Evolutionary conservation across 2,329 filamentous ascomycete genomes (phyloP), one percentile per base, ranked within the genome.

Genomic region (Coniochaeta ligniaria): DNA sequence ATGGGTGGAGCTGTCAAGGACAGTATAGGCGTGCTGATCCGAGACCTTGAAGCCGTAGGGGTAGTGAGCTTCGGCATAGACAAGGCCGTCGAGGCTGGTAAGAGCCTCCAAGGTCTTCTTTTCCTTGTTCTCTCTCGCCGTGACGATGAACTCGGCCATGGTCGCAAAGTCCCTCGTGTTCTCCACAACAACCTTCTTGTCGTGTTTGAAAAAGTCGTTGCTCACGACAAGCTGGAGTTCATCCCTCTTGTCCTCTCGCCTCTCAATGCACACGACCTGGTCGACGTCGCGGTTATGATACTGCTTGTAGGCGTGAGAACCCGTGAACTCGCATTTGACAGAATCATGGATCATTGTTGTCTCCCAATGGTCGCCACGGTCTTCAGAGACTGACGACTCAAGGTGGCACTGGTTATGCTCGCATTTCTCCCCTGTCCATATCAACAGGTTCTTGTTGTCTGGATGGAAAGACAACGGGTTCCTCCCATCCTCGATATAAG

Each of bases 101-200:
- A 93, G 87, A 36, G 94, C 88, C 63, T 87, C 87, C 62, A 97
- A 78, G 1, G 84, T 89, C 43, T 87, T 79, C 60, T 84, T 79
- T 41, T 90, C 85, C 35, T 86, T 78, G 61, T 92, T 85, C 62
- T 88, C 82, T 6, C 88, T 87, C 1, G 93, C 93, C 57, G 96
- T 89, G 43, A 99, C 85, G 69, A 99, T 95, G 73, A 96, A 99
- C 72, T 99, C 95, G 43, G 90, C 88, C 94, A 97, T 98, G 6
- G 90, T 96, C 2, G 92, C 94, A 74, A 96, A 98, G 66, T 89
- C 88, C 66, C 89, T 85, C 47, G 96, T 89, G 62, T 93, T 83
- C 26, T 84, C 80, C 70, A 89, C 86, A 61, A 85, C 81, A 61
- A 85, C 80, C 24, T 85, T 78, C 16, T 78, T 77, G 66, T 87